Conservation (phyloP, 108 stramenopile species). For the Fragilaria crotonensis region DNA sequence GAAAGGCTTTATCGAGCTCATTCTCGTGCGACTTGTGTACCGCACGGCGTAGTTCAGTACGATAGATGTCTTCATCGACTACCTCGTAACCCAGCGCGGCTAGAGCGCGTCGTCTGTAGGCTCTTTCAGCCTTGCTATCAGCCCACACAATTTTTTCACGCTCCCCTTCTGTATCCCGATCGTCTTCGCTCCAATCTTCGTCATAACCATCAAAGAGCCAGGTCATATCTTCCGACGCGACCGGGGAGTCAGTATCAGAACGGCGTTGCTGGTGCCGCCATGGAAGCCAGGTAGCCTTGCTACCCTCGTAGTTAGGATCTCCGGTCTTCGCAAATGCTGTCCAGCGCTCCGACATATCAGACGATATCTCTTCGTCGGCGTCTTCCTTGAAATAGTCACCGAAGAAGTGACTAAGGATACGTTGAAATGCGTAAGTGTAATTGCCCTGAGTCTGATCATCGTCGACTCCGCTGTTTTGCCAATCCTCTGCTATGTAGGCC, state of each 20-base stretch:
- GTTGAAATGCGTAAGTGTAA: constrained; percentile 33
- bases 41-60: constrained; percentile 37
- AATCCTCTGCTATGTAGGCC: no score
- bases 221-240: not conserved
- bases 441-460: constrained; percentile 11
- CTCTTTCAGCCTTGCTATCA: constrained; percentile 9
- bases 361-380: constrained; percentile 58
- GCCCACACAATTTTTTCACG: constrained; percentile 22
- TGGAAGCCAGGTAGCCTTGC: constrained; percentile 44
- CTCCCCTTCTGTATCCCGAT: constrained; percentile 13
- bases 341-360: constrained; percentile 58
- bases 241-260: constrained; percentile 2
- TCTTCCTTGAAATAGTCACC: constrained; percentile 58
- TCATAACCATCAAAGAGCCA: constrained; percentile 7
- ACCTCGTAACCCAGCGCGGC: constrained; percentile 47
- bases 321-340: constrained; percentile 41
- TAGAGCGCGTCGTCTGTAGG: constrained; percentile 26
- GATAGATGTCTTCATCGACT: constrained; percentile 37
- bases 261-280: constrained; percentile 28
- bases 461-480: constrained; percentile 10
- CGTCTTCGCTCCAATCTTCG: constrained; percentile 13
- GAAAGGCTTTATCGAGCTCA: constrained; percentile 7
- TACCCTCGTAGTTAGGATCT: constrained; percentile 52
- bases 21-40: not conserved
- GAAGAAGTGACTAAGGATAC: constrained; percentile 45